Conservation (phyloP, 2,329 filamentous ascomycete genomes). For the Rhynchosporium graminicola region DNA sequence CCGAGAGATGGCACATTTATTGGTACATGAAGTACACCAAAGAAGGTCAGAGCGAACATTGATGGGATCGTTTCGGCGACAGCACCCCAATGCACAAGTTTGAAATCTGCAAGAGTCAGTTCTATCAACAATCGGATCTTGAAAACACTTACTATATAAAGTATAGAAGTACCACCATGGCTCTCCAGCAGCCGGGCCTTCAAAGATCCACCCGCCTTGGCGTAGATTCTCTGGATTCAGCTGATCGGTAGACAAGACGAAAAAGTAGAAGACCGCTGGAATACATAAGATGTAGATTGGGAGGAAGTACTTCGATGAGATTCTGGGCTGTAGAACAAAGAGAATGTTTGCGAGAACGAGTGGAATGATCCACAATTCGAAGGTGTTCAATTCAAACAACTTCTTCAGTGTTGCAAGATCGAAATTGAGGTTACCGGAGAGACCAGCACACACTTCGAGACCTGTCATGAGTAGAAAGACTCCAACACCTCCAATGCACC, state of each 20-base stretch:
- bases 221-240: conserved; percentile 69
- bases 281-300: conserved; percentile 84
- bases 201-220: conserved; percentile 84
- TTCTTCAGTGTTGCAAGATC: conserved; percentile 73
- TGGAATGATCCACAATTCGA: conserved; percentile 82
- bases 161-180: conserved; percentile 99
- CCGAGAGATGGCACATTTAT: conserved; percentile 96
- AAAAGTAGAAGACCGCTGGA: conserved; percentile 74
- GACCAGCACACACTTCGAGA: conserved; percentile 86
- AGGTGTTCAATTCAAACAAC: conserved; percentile 71
- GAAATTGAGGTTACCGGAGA: conserved; percentile 84
- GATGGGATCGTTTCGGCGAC: conserved; percentile 84
- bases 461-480: conserved; percentile 93
- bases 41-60: conserved; percentile 97
- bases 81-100: conserved; percentile 79
- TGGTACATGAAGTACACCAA: conserved; percentile 93
- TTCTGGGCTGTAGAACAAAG: conserved; percentile 72
- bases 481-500: conserved; percentile 95
- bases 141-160: conserved; percentile 71
- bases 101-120: conserved; percentile 61
- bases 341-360: conserved; percentile 74
- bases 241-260: conserved; percentile 68
- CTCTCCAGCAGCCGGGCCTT: conserved; percentile 78
- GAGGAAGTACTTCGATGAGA: conserved; percentile 81
- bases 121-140: conserved; percentile 26